Evolutionary conservation across 805 yeast species (phyloP), one percentile per base, ranked within the genome.

Genomic region (Saccharomycopsis babjevae): DNA sequence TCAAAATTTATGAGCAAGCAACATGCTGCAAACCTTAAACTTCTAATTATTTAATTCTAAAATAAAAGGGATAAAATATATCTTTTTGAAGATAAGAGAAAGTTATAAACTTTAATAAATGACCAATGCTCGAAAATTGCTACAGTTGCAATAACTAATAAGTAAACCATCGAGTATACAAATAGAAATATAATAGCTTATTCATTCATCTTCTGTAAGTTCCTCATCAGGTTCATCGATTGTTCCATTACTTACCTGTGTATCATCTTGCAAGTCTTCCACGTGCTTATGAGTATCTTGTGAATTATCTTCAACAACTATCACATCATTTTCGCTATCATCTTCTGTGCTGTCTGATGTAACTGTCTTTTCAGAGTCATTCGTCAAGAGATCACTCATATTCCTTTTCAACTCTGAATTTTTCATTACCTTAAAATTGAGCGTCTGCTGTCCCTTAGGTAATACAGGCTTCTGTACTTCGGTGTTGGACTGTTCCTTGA

Each of bases 371-470:
- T 62, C 58, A 34, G 62, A 66, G 11, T 30, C 57, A 11, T 32
- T 25, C 5, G 30, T 39, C 4, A 43, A 30, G 8, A 52, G 63
- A 39, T 42, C 54, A 30, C 16, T 30, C 22, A 8, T 50, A 16
- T 5, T 46, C 32, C 16, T 46, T 46, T 46, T 46, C 28, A 32
- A 39, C 3, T 42, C 50, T 13, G 38, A 15, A 13, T 52, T 54
- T 18, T 61, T 58, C 13, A 28, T 16, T 8, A 43, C 54, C 11
- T 68, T 68, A 61, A 76, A 74, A 15, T 67, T 66, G 22, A 79
- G 67, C 1, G 74, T 73, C 56, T 70, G 72, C 62, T 79, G 83
- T 16, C 81, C 81, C 65, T 75, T 77, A 1, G 73, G 71, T 50
- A 76, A 65, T 28, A n/a, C 20, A n/a, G 25, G 16, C 15, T 56